Evolutionary conservation across 2,329 filamentous ascomycete species (phyloP).

Genomic region (Chalaropsis thielavioides): DNA sequence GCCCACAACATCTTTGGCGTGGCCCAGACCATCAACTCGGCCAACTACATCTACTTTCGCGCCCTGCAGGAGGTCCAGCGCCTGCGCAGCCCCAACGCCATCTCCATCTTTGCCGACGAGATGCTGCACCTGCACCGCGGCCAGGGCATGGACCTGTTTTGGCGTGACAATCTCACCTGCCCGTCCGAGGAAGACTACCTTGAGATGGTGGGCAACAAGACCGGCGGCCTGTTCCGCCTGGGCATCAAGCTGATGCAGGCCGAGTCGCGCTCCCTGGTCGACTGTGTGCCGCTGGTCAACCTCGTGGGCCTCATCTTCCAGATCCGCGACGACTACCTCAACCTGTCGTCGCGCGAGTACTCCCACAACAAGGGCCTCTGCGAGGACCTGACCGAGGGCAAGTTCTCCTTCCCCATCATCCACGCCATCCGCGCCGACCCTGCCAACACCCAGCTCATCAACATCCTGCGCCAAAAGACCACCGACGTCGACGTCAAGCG

Average conservation of each 20-base stretch:
- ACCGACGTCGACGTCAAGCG: conserved; percentile 74
- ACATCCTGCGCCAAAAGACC: conserved; percentile 84
- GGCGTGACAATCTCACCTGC: conserved; percentile 72
- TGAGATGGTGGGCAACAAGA: conserved; percentile 91
- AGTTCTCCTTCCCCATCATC: conserved; percentile 92
- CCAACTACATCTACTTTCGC: conserved; percentile 78
- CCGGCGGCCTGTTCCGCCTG: conserved; percentile 70
- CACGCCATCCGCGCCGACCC: conserved; percentile 74
- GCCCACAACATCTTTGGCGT: conserved; percentile 75
- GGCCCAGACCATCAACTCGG: conserved; percentile 78
- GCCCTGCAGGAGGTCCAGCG: conserved; percentile 61
- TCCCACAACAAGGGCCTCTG: conserved; percentile 82
- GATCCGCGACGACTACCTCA: conserved; percentile 88
- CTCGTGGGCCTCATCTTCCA: conserved; percentile 76
- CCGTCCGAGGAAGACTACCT: conserved; percentile 79
- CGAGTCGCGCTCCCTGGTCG: conserved; percentile 41
- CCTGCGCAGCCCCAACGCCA: conserved; percentile 51
- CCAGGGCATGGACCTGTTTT: conserved; percentile 84
- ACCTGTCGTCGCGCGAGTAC: conserved; percentile 63
- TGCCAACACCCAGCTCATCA: conserved; percentile 64
- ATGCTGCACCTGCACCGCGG: conserved; percentile 72
- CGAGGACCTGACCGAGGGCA: conserved; percentile 91
- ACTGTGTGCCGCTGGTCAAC: conserved; percentile 75
- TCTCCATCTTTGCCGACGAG: conserved; percentile 67
- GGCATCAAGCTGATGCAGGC: conserved; percentile 82